phyloP scores from a whole-genome alignment of 768 basidiomycete genomes.

The Psilocybe sp. region DNA sequence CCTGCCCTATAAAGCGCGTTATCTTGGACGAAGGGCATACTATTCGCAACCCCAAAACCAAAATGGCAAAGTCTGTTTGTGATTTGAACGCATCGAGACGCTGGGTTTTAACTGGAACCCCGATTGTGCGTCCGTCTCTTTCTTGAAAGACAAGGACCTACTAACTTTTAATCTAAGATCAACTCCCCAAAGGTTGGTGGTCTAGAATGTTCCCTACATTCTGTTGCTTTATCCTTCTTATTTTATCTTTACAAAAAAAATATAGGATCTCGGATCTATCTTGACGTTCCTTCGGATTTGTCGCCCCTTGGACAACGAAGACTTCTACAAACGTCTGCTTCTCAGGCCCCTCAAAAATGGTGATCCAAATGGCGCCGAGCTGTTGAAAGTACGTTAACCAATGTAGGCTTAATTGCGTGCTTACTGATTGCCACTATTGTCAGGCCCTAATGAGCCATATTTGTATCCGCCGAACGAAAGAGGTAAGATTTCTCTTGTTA shows the following conservation, averaged over 20 bases:
- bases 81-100: slow-evolving; percentile 66
- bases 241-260: background rate
- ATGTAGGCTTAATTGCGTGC: slow-evolving; percentile 4
- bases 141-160: background rate
- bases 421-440: slow-evolving; percentile 6
- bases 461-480: slow-evolving; percentile 83
- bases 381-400: slow-evolving; percentile 56
- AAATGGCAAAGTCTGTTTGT: slow-evolving; percentile 72
- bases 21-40: slow-evolving; percentile 89
- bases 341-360: slow-evolving; percentile 76
- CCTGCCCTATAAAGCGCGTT: slow-evolving; percentile 47
- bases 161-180: slow-evolving; percentile 43
- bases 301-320: slow-evolving; percentile 76
- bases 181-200: slow-evolving; percentile 66
- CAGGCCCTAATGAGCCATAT: slow-evolving; percentile 76
- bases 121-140: slow-evolving; percentile 61
- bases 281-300: slow-evolving; percentile 86
- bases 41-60: slow-evolving; percentile 84
- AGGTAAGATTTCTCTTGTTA: slow-evolving; percentile 35
- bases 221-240: background rate
- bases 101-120: slow-evolving; percentile 83
- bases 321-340: slow-evolving; percentile 78
- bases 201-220: no score
- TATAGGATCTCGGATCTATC: slow-evolving; percentile 84
- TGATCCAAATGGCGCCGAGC: slow-evolving; percentile 61